Evolutionary conservation across 495 filamentous ascomycete genomes (phyloP).

Genomic region (Halenospora varia): DNA sequence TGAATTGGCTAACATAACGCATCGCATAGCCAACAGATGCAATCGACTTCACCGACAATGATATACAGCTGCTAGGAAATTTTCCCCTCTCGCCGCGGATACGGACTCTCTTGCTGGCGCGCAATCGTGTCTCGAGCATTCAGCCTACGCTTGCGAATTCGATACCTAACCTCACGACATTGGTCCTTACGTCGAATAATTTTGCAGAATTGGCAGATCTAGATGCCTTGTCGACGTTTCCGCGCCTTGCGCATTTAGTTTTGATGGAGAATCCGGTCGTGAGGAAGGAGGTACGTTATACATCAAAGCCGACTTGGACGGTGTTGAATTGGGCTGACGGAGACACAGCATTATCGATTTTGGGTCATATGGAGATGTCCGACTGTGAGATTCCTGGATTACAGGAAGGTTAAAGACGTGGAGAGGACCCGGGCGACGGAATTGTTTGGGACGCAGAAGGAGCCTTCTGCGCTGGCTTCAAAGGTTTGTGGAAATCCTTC

Average conservation of each 20-base stretch:
- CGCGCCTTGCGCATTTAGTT: constrained; percentile 69
- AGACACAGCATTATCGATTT: constrained; percentile 77
- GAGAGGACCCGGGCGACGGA: constrained; percentile 73
- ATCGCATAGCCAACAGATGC: constrained; percentile 67
- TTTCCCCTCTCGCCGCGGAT: constrained; percentile 92
- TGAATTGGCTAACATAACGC: not conserved
- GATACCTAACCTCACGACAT: constrained; percentile 70
- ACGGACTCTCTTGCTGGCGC: constrained; percentile 78
- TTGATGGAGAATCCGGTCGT: constrained; percentile 86
- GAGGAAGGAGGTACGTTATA: constrained; percentile 75
- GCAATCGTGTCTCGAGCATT: constrained; percentile 81
- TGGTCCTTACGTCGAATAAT: constrained; percentile 76
- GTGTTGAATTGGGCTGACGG: not conserved
- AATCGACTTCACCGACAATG: constrained; percentile 98
- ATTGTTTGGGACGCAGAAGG: constrained; percentile 73
- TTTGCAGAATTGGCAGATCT: constrained; percentile 79
- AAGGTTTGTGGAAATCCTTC: constrained; percentile 48
- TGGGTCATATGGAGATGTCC: constrained; percentile 89
- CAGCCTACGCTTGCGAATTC: constrained; percentile 67
- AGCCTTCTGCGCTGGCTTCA: constrained; percentile 75
- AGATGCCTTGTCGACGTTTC: constrained; percentile 71
- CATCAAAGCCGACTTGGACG: not conserved
- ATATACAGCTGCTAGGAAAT: constrained; percentile 82
- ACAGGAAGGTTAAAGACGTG: constrained; percentile 79
- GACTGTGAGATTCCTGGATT: constrained; percentile 86